Percentiles rank a stretch among this genome's conserved stretches.
phyloP scores from a whole-genome alignment of 768 basidiomycete genomes.

The Amanita subjunquillea region DNA sequence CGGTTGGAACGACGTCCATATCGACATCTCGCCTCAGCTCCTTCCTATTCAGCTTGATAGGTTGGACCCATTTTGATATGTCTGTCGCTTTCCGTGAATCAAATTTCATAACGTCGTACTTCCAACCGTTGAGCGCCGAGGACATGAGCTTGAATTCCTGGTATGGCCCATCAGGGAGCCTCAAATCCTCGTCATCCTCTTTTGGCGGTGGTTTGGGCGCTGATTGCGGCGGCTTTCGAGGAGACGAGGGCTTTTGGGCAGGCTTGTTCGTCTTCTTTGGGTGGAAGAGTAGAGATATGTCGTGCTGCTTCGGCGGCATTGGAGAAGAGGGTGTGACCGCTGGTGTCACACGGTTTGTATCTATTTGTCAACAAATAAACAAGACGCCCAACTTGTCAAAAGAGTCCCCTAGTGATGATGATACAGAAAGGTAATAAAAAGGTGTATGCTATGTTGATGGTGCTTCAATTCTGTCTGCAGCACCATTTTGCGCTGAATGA shows the following conservation, averaged over 20 bases:
- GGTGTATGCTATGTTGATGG: conserved; percentile 21
- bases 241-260: conserved; percentile 20
- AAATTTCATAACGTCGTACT: conserved; percentile 90
- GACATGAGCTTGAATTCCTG: conserved; percentile 75
- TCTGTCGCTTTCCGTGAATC: conserved; percentile 67
- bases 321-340: background rate
- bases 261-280: conserved; percentile 47
- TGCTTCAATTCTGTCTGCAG: conserved; percentile 31
- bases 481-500: conserved; percentile 33
- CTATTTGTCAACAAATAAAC: conserved; percentile 6
- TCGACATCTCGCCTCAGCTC: conserved; percentile 49
- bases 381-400: conserved; percentile 5
- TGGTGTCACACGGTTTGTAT: background rate
- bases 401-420: conserved; percentile 5
- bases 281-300: conserved; percentile 47
- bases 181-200: conserved; percentile 39
- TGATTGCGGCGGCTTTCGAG: conserved; percentile 28
- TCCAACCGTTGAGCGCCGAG: conserved; percentile 76
- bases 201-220: conserved; percentile 30
- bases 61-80: conserved; percentile 54
- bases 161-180: conserved; percentile 58
- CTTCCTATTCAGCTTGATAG: conserved; percentile 84
- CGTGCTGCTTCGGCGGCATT: conserved; percentile 34
- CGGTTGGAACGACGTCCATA: conserved; percentile 27
- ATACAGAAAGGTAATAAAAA: conserved; percentile 7